phyloP scores from a whole-genome alignment of 208 protist genomes.

The Kentomonas sorsogonicus region DNA sequence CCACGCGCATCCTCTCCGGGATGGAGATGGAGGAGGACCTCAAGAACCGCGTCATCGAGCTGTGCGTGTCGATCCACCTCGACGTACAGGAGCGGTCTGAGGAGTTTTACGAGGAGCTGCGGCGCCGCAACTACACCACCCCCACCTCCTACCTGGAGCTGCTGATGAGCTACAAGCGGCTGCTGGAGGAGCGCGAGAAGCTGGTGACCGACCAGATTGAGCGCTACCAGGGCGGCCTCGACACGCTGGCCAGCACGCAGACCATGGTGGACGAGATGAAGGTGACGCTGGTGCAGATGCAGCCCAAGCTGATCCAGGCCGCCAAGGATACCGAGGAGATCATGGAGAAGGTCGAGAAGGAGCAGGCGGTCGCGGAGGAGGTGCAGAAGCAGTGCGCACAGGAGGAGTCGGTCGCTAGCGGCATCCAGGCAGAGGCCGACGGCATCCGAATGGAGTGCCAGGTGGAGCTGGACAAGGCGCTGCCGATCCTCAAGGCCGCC shows the following conservation, averaged over 20 bases:
- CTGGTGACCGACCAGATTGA: conserved; percentile 59
- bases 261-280: conserved; percentile 93
- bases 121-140: conserved; percentile 94
- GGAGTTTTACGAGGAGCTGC: conserved; percentile 92
- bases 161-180: conserved; percentile 81
- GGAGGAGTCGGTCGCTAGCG: conserved; percentile 83
- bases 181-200: conserved; percentile 85
- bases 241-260: conserved; percentile 93
- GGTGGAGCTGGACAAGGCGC: conserved; percentile 91
- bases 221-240: conserved; percentile 88
- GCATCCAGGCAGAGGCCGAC: conserved; percentile 88
- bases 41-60: conserved; percentile 62
- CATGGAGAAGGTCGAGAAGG: conserved; percentile 86
- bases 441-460: conserved; percentile 89
- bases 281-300: conserved; percentile 91
- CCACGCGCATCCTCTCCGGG: conserved; percentile 62
- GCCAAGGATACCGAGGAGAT: conserved; percentile 92
- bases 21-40: conserved; percentile 50
- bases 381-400: conserved; percentile 75
- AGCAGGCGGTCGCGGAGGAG: conserved; percentile 86
- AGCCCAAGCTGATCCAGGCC: conserved; percentile 92
- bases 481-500: conserved; percentile 91
- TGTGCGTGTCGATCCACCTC: conserved; percentile 92
- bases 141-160: conserved; percentile 95
- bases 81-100: conserved; percentile 80